Base-by-base conservation (phyloP, 306 rosid species). In the Dalbergia oliveri region DNA sequence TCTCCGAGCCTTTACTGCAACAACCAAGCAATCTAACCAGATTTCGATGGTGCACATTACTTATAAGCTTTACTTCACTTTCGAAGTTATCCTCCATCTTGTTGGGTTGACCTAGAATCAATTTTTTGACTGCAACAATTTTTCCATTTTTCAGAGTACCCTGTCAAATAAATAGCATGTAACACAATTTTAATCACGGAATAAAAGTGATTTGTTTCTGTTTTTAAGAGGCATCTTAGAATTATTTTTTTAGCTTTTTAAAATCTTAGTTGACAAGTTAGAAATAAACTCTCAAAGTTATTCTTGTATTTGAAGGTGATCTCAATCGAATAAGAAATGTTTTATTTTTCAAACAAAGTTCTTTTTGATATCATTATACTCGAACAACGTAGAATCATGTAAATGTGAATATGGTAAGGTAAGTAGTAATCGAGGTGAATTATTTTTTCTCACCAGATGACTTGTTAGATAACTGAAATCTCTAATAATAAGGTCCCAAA, bases 21-120 rank as follows among this genome's bases (percentile, higher is more conserved):
- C 97, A 91, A 14, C 97, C 97, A 54, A 91, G 94, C 66, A 91
- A 89, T 44, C 94, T 87, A 65, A 88, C 88, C 0, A 91, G 86
- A 50, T 91, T 89, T 3, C 97, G 62, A 57, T 91, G 97, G 82
- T 89, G 94, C 72, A 88, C 92, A 71, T 89, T 91, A 26, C 97
- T 86, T 70, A 88, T 91, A 45, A 91, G 87, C 82, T 72, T 91
- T 9, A 91, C 94, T 77, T 91, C 97, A 78, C 90, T 85, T 45
- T 83, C 86, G 47, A 91, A 91, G 73, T 87, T 80, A 0, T 82
- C 77, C 73, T 88, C 79, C 75, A 88, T 85, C 74, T 85, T 87
- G 34, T 45, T 58, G n/a, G 89, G 80, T 58, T 86, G 87, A 2
- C 86, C 88, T 33, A 89, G 65, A 11, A 86, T 61, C 16, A 89